Percentiles rank a stretch among this genome's conserved stretches.
These are phyloP conservation scores for Paragyromitra xinjiangensis DNA, from an alignment of 495 filamentous ascomycete species.

Conservation along the genomic window DNA sequence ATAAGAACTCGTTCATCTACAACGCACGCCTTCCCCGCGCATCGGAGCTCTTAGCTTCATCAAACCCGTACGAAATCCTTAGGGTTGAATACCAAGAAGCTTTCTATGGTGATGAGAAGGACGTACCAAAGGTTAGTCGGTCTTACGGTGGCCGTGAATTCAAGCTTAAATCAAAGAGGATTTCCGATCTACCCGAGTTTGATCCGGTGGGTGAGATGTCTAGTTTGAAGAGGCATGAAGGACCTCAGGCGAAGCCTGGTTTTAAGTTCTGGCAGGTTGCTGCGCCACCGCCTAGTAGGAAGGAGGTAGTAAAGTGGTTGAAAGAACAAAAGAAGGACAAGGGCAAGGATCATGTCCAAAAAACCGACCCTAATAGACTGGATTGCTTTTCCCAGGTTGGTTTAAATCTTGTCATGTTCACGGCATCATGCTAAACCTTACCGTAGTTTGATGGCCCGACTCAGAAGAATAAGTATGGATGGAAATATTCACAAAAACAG, in stretches of 20 bases:
- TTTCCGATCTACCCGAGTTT: constrained; percentile 82
- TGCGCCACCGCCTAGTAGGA: constrained; percentile 71
- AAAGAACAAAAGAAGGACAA: constrained; percentile 58
- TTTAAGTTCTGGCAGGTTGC: constrained; percentile 70
- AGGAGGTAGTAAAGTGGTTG: constrained; percentile 77
- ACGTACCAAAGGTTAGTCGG: constrained; percentile 79
- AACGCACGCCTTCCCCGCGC: constrained; percentile 31
- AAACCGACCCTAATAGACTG: constrained; percentile 15
- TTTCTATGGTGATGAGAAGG: constrained; percentile 84
- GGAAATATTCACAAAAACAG: constrained; percentile 84
- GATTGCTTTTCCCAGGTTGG: constrained; percentile 49
- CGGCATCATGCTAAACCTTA: constrained; percentile 22
- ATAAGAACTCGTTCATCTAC: constrained; percentile 34
- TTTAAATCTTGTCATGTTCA: constrained; percentile 5
- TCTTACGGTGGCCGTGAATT: constrained; percentile 93
- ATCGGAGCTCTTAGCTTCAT: constrained; percentile 32
- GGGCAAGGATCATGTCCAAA: not conserved
- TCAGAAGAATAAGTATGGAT: constrained; percentile 81
- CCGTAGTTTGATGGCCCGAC: constrained; percentile 86
- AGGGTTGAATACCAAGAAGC: constrained; percentile 82
- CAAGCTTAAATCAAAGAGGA: constrained; percentile 74
- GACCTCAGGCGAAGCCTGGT: constrained; percentile 60
- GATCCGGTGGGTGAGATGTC: constrained; percentile 70
- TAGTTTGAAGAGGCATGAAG: constrained; percentile 62
- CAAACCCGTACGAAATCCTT: constrained; percentile 57